Percentiles rank a stretch among this genome's conserved stretches.
These are phyloP conservation scores for Mycena haematopus DNA, from an alignment of 768 basidiomycete genomes.

Conservation along the genomic window DNA sequence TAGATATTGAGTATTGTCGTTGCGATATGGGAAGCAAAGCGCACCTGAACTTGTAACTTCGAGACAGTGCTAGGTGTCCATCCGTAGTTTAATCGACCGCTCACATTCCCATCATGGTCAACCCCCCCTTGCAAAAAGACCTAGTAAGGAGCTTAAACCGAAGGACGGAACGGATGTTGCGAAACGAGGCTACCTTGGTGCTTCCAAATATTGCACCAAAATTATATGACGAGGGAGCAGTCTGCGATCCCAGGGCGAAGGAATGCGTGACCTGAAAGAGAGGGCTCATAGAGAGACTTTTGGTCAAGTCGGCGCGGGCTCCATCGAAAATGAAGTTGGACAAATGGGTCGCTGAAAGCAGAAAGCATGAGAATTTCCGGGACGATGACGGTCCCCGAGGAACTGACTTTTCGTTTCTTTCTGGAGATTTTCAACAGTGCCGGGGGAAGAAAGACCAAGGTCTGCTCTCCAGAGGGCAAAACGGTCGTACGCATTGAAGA, in stretches of 20 bases:
- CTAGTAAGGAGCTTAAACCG: conserved; percentile 44
- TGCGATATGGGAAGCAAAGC: conserved; percentile 31
- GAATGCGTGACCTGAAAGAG: conserved; percentile 98
- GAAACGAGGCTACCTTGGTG: conserved; percentile 58
- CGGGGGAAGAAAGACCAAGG: conserved; percentile 88
- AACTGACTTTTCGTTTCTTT: conserved; percentile 89
- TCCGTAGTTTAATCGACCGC: conserved; percentile 86
- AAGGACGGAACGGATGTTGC: conserved; percentile 3
- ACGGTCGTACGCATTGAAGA: conserved; percentile 71
- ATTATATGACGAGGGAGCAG: conserved; percentile 87
- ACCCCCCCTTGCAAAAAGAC: conserved; percentile 92
- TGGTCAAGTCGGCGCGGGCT: conserved; percentile 93
- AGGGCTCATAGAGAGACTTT: conserved; percentile 91
- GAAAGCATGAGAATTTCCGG: conserved; percentile 13
- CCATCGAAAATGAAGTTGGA: conserved; percentile 98
- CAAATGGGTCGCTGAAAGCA: conserved; percentile 77
- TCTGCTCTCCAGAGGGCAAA: conserved; percentile 84
- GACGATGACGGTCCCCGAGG: conserved; percentile 4
- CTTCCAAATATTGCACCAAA: conserved; percentile 94
- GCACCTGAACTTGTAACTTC: conserved; percentile 88
- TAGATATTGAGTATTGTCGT: conserved; percentile 25
- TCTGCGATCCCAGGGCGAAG: conserved; percentile 88
- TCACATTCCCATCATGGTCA: conserved; percentile 92
- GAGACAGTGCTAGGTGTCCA: conserved; percentile 82
- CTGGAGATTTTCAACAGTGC: conserved; percentile 89